Base-by-base conservation (phyloP, 192 early-diverging fungal genomes). In the Lunasporangiospora selenospora region DNA sequence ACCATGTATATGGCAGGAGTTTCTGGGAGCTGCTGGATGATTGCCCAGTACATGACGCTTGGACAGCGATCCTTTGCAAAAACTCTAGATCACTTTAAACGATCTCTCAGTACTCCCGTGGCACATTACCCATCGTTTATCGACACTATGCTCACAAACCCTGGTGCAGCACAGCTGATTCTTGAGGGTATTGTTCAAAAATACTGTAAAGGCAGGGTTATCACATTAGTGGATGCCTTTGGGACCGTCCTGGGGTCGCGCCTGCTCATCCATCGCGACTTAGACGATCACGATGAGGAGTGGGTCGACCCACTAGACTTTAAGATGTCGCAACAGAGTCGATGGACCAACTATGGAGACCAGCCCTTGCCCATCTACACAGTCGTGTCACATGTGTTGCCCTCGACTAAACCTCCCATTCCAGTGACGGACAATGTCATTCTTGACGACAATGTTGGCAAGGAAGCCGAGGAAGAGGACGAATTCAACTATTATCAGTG, bases 281-380 rank as follows among this genome's bases (percentile, higher is more conserved):
- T 53, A 8, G 56, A 70, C 16, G 39, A 67, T 38, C 57, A 80
- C 39, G 38, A 69, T 77, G 47, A 77, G 39, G 53, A 77, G 61
- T 67, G 62, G 40, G 71, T 65, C 12, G 66, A 76, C 10, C 70
- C 65, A 8, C 41, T 69, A 34, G 73, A 82, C 27, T 83, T 87
- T 38, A 88, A 89, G 53, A 39, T 90, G 12, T 83, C 78, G 4
- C 56, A 69, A 21, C 89, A 90, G 41, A 57, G 44, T 30, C 38
- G 73, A 24, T 83, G 73, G 61, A 41, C 90, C 26, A 83, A 86
- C 18, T 81, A 81, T 59, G 93, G 88, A 0, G 64, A 62, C 24
- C 69, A 76, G 19, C 87, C 91, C 12, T 80, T 94, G 79, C 93
- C 93, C 4, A 90, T 94, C 34, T 92, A 94, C 58, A 89, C 88